Conservation (phyloP, 805 yeast genomes). For the Kluyveromyces lactis region DNA sequence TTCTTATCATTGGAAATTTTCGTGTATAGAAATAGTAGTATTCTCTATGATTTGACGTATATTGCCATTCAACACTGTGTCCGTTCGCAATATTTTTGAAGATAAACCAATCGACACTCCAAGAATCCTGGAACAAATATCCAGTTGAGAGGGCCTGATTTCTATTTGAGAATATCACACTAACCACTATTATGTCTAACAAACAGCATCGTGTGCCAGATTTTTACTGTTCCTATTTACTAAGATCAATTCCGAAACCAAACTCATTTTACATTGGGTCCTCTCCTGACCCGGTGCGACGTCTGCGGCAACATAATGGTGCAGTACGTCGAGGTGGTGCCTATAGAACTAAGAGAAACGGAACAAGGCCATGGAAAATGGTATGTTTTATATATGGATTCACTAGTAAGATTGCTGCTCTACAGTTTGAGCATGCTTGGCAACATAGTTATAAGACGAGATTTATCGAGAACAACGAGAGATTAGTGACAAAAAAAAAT, state of each 20-base stretch:
- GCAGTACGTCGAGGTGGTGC: slow-evolving; percentile 59
- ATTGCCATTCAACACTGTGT: too few relatives aligned
- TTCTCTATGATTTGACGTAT: too few relatives aligned
- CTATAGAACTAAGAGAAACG: slow-evolving; percentile 46
- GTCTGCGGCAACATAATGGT: slow-evolving; percentile 78
- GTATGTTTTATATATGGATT: slow-evolving; percentile 57
- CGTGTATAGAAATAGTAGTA: too few relatives aligned
- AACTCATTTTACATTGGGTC: slow-evolving; percentile 70
- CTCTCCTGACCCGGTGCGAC: slow-evolving; percentile 62
- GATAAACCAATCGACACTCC: too few relatives aligned
- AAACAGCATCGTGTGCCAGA: slow-evolving; percentile 10
- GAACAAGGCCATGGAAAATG: slow-evolving; percentile 71
- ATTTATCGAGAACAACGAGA: slow-evolving; percentile 37
- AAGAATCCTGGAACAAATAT: too few relatives aligned
- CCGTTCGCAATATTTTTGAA: too few relatives aligned
- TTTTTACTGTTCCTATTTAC: slow-evolving; percentile 65
- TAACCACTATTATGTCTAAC: too few relatives aligned
- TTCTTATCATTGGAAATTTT: too few relatives aligned
- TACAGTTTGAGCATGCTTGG: slow-evolving; percentile 82
- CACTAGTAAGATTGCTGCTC: slow-evolving; percentile 57
- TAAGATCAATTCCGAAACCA: slow-evolving; percentile 51
- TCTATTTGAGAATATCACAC: too few relatives aligned
- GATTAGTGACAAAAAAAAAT: slow-evolving; percentile 32
- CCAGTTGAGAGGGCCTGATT: too few relatives aligned
- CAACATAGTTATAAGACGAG: slow-evolving; percentile 65